Conservation (phyloP, 495 filamentous ascomycete genomes). For the Talaromyces stipitatus region DNA sequence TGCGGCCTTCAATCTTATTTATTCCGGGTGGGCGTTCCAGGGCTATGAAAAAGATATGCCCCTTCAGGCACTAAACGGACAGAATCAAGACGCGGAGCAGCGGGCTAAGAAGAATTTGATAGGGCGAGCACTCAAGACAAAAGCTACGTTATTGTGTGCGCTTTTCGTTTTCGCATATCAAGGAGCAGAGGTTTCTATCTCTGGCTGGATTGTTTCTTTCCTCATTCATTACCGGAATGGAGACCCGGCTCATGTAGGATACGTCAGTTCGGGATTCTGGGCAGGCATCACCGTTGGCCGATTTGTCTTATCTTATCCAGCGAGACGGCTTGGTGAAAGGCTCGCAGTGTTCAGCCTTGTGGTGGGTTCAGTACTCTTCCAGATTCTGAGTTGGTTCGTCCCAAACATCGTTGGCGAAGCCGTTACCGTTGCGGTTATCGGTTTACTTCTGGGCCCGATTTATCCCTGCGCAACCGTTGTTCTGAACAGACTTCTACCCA, state of each 20-base stretch:
- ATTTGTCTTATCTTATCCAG: constrained; percentile 56
- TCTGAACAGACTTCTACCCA: constrained; percentile 53
- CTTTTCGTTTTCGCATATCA: constrained; percentile 79
- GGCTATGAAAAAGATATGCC: constrained; percentile 32
- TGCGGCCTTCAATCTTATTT: constrained; percentile 36
- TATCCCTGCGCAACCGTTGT: constrained; percentile 65
- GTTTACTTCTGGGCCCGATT: constrained; percentile 69
- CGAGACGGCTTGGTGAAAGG: constrained; percentile 61
- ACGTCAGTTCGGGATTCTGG: constrained; percentile 76
- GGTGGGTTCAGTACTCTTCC: constrained; percentile 51
- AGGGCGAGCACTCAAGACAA: constrained; percentile 44
- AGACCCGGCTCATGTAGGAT: constrained; percentile 59
- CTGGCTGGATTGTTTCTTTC: constrained; percentile 78
- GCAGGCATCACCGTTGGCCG: constrained; percentile 62
- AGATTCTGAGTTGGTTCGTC: constrained; percentile 68
- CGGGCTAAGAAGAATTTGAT: constrained; percentile 19
- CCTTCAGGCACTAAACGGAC: background rate
- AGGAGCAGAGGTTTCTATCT: constrained; percentile 69
- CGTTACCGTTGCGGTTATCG: constrained; percentile 63
- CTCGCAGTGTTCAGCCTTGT: constrained; percentile 53
- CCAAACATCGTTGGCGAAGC: constrained; percentile 64
- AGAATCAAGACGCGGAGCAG: constrained; percentile 1
- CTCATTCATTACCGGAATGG: constrained; percentile 62
- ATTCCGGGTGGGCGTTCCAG: constrained; percentile 48
- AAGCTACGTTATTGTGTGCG: constrained; percentile 59